Conservation (phyloP, 768 basidiomycete genomes). For the Heimioporus sp. region DNA sequence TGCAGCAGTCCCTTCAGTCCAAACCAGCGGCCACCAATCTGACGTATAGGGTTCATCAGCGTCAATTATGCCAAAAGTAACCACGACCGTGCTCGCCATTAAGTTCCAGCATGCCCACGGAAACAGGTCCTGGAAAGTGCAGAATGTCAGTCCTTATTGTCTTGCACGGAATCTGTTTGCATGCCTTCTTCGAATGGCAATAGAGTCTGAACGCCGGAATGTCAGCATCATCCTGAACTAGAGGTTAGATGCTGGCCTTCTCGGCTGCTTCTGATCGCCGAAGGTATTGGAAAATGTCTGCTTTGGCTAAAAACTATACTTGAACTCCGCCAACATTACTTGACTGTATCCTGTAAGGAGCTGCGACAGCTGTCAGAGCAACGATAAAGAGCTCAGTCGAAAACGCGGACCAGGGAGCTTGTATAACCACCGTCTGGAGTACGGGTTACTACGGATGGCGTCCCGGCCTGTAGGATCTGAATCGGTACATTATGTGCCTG, state of each 20-base stretch:
- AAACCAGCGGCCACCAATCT: constrained; percentile 7
- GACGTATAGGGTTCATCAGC: background rate
- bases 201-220: constrained; percentile 39
- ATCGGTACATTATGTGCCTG: constrained; percentile 81
- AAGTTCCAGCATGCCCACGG: constrained; percentile 64
- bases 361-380: constrained; percentile 34
- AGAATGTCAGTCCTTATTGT: background rate
- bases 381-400: background rate
- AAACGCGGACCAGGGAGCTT: constrained; percentile 70
- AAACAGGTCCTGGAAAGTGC: constrained; percentile 26
- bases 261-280: constrained; percentile 73
- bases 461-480: constrained; percentile 83
- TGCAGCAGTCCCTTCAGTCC: background rate
- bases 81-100: constrained; percentile 44
- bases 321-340: constrained; percentile 90
- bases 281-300: constrained; percentile 75
- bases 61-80: too few species aligned
- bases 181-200: constrained; percentile 78
- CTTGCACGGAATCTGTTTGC: background rate
- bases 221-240: background rate
- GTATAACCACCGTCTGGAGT: constrained; percentile 75
- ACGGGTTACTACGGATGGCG: constrained; percentile 83
- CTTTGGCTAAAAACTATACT: constrained; percentile 84
- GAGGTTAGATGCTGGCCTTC: constrained; percentile 47
- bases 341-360: constrained; percentile 80